Base-by-base conservation (phyloP, 1,284 basidiomycete species). In the Waitea zeae region DNA sequence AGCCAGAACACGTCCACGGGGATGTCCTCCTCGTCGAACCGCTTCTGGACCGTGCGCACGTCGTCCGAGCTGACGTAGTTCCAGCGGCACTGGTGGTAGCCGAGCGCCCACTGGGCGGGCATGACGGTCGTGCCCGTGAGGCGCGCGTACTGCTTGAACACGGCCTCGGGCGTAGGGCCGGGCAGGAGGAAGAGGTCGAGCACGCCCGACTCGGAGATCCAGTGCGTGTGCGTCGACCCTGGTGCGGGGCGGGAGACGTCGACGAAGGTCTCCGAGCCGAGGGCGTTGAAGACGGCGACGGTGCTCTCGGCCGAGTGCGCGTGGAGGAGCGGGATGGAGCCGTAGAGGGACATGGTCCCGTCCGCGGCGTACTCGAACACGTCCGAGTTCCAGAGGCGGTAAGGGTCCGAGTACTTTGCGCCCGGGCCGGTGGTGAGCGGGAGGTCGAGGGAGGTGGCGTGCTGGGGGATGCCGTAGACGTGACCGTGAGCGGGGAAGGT, bases 1-100 rank as follows among this genome's bases (percentile, higher is more conserved):
- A 98, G 71, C 95, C 95, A 98, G 49, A 97, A 82, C 5, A 95
- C 90, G 49, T 97, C 95, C 24, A 97, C 75, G 0, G 95, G 93
- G 36, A 97, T 89, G 47, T 95, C 86, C 24, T 80, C 81, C 44
- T 88, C 81, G 43, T 97, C 92, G 49, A 98, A 96, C 36, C 76
- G 64, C 47, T 64, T 67, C 55, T 90, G 81, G 5, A 97, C 89
- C n/a, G 69, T 65, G 13, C 89, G 67, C 4, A 98, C 68, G 51
- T 98, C 95, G 9, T 81, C 74, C 33, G 87, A 80, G 50, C 77
- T 86, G 43, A 95, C 67, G 50, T 99, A 99, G 57, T 98, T 98
- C 95, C 95, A 98, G 31, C 95, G 67, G 54, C 90, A 97, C 53
- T 98, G 93, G 56, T 99, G 93, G 52, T 98, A 93, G 0, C 79